Conservation (phyloP, 768 basidiomycete genomes). For the Asterophora parasitica region DNA sequence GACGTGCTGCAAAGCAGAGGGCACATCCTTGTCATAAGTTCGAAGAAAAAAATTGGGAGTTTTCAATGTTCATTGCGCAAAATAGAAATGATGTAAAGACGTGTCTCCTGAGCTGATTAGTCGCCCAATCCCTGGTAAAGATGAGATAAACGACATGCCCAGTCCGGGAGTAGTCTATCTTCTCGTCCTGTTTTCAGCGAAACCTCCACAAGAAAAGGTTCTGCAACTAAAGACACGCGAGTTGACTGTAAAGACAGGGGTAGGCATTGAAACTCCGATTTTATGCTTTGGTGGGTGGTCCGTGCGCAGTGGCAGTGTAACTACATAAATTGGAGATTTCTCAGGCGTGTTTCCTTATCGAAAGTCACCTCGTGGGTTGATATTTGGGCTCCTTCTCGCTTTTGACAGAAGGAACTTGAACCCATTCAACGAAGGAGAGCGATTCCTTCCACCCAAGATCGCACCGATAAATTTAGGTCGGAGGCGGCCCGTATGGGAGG, state of each 20-base stretch:
- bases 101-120: conserved; percentile 58
- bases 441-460: conserved; percentile 24
- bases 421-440: conserved; percentile 48
- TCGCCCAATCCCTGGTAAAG: conserved; percentile 42
- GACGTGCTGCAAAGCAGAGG: no score
- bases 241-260: conserved; percentile 12
- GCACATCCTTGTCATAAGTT: no score
- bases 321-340: no score
- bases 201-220: conserved; percentile 1
- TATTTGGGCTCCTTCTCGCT: conserved; percentile 58
- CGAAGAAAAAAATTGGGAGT: no score
- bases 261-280: conserved; percentile 12
- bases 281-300: not conserved
- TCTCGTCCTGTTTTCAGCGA: not conserved
- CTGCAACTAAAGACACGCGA: not conserved
- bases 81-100: no score
- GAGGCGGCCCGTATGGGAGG: conserved; percentile 64
- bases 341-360: conserved; percentile 28
- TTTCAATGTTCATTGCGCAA: no score
- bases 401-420: conserved; percentile 50
- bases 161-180: conserved; percentile 38
- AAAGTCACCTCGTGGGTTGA: conserved; percentile 74
- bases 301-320: not conserved
- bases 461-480: conserved; percentile 41
- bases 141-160: conserved; percentile 65